Base-by-base conservation (phyloP, 1,284 basidiomycete species). In the Binderoboletus segoi region DNA sequence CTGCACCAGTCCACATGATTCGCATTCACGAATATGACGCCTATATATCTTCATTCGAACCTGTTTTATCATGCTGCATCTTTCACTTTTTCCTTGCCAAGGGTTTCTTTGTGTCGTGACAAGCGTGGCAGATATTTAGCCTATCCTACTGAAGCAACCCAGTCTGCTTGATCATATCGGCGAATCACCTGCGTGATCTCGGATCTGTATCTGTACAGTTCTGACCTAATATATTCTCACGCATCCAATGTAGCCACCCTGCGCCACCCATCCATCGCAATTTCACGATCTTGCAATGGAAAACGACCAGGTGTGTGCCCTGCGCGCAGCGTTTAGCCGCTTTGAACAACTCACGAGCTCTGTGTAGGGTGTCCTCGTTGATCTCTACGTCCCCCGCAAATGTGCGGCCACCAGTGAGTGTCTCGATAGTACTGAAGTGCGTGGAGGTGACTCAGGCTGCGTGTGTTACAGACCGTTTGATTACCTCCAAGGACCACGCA, bases 341-440 rank as follows among this genome's bases (percentile, higher is more conserved):
- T 24, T 47, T 35, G 55, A 40, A 35, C 18, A n/a, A 49, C 51
- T 58, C 48, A 54, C 26, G 18, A 15, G 6, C 48, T 4, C 5
- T 32, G 20, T 54, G 33, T 61, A 98, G 93, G 96, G 96, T 82
- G 84, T 94, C 77, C 96, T 99, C 77, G 96, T 99, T 75, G 96
- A 99, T 85, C 94, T 99, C 79, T 99, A 99, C 85, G 95, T 99
- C 75, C 96, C 96, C 76, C 94, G 96, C 84, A 98, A 99, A 81
- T 99, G 97, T 80, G 86, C 93, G 76, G 93, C 94, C 61, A 97
- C 93, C 68, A 94, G 93, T 95, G 73, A 73, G 91, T 84, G 43
- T 61, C 53, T 48, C 46, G 41, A 44, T 23, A 45, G 6, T 51
- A 40, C 57, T 41, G 40, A 24, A n/a, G 24, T n/a, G 16, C 24